A percentile compares a stretch with the other conserved stretches of the same genome.
Conservation (phyloP, 2,329 filamentous ascomycete species). For the Talaromyces piceae region DNA sequence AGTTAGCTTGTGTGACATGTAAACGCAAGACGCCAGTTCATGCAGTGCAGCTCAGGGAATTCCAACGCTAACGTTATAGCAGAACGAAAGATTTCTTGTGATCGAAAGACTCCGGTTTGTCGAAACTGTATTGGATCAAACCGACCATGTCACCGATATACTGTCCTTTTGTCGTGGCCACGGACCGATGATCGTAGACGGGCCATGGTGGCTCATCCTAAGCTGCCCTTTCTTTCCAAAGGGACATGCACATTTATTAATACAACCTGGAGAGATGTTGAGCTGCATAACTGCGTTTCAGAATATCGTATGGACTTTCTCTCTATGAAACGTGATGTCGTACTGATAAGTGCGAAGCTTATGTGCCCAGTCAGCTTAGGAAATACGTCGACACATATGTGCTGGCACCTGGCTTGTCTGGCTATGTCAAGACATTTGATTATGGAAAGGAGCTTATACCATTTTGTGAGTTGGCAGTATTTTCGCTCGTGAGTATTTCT, state of each 20-base stretch:
- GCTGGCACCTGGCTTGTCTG: background rate
- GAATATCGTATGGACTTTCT: background rate
- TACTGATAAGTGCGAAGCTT: background rate
- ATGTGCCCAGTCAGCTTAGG: background rate
- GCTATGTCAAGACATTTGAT: background rate
- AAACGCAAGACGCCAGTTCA: background rate
- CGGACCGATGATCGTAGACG: conserved; percentile 1
- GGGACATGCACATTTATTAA: background rate
- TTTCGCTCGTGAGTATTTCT: background rate
- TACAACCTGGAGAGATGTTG: background rate
- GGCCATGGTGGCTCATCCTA: background rate
- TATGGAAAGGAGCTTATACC: background rate
- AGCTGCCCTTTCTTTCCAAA: background rate
- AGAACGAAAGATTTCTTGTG: conserved; percentile 7
- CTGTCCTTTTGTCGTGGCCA: conserved; percentile 2
- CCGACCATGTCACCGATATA: conserved; percentile 1
- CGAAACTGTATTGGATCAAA: conserved; percentile 3
- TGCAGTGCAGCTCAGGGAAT: background rate
- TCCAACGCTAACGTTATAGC: background rate
- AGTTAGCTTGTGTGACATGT: background rate
- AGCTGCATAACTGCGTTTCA: background rate
- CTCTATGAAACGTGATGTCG: background rate
- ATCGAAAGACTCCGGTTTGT: background rate
- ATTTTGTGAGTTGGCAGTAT: background rate
- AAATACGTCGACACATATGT: background rate